These are phyloP conservation scores for Papiliotrema laurentii DNA, from an alignment of 1,284 basidiomycete species.

Conservation along the genomic window DNA sequence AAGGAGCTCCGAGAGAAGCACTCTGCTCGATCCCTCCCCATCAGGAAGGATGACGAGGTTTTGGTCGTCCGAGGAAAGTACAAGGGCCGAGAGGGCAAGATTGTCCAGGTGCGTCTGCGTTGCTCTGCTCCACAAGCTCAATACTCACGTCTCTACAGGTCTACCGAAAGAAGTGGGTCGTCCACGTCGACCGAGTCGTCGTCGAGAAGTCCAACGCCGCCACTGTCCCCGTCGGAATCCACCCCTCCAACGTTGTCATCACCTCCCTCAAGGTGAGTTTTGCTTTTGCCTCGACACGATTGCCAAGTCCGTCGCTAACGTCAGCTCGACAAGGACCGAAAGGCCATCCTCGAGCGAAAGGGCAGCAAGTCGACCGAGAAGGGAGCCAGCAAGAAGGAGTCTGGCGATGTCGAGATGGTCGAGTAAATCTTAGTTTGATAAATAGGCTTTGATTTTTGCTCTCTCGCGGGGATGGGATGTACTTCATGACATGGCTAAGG, in stretches of 20 bases:
- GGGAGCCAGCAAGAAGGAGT: slow-evolving; percentile 33
- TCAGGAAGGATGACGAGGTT: slow-evolving; percentile 99
- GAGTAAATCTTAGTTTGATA: slow-evolving; percentile 32
- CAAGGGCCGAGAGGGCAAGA: slow-evolving; percentile 98
- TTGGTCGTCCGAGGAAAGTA: slow-evolving; percentile 92
- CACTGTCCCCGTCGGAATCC: slow-evolving; percentile 86
- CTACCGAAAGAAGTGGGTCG: slow-evolving; percentile 99
- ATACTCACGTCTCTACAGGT: slow-evolving; percentile 59
- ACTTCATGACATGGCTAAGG: too few species aligned
- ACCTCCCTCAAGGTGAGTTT: slow-evolving; percentile 66
- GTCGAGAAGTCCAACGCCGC: slow-evolving; percentile 98
- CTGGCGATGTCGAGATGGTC: slow-evolving; percentile 44
- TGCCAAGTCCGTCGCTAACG: not conserved
- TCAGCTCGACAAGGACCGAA: slow-evolving; percentile 51
- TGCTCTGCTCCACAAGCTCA: not conserved
- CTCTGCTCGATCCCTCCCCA: slow-evolving; percentile 88
- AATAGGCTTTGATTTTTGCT: too few species aligned
- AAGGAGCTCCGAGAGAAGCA: slow-evolving; percentile 93
- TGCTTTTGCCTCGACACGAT: slow-evolving; percentile 12
- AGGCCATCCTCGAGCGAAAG: slow-evolving; percentile 52
- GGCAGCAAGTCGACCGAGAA: slow-evolving; percentile 42
- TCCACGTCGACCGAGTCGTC: slow-evolving; percentile 96
- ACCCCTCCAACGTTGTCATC: slow-evolving; percentile 97
- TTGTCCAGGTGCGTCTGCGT: slow-evolving; percentile 60
- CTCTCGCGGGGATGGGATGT: too few species aligned